Evolutionary conservation across 352 stramenopile genomes (phyloP), one percentile per base, ranked within the genome.

Genomic region (Phytophthora ohioensis): DNA sequence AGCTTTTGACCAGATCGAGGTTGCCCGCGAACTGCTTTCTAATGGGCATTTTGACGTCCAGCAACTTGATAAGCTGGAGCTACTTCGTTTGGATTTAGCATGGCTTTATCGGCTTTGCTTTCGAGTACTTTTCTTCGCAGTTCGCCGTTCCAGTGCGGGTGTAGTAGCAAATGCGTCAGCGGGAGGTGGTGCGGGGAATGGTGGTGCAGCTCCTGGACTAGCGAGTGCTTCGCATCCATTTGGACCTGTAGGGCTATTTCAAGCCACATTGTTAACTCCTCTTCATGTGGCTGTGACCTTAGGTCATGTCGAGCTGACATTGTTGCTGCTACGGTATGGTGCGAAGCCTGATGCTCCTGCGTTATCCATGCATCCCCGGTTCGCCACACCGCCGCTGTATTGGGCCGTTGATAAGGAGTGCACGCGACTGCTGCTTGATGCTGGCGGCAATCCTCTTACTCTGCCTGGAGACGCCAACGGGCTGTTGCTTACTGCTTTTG

Each of bases 201-300:
- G 70, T 13, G 66, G 67, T 15, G 51, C 61, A 8, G 71, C 71
- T 7, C 71, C 71, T 39, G 71, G 71, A 6, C 57, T 78, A 21
- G 67, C 71, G 1, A 78, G 71, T 61, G 71, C 71, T 12, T 47
- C 75, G 53, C 49, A 80, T n/a, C 79, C 86, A 11, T 93, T 93
- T 67, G 85, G 85, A 0, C 83, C 83, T 11, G 82, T 86, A 4
- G 83, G 83, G 0, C 56, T 93, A 4, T 71, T 90, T 30, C 77
- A 80, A 58, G 83, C 82, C 5, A 91, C 86, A 21, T 67, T 95
- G 41, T 64, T 95, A 39, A 88, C 86, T 5, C 86, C 88, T 13
- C 71, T 95, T 4, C 88, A 95, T 35, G 82, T 92, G 0, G 88
- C 88, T 0, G 80, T 91, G 21, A 90, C 86, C 30, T 79, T 93